Evolutionary conservation across 75 land plant genomes (phyloP).

Genomic region (Sequoiadendron giganteum): DNA sequence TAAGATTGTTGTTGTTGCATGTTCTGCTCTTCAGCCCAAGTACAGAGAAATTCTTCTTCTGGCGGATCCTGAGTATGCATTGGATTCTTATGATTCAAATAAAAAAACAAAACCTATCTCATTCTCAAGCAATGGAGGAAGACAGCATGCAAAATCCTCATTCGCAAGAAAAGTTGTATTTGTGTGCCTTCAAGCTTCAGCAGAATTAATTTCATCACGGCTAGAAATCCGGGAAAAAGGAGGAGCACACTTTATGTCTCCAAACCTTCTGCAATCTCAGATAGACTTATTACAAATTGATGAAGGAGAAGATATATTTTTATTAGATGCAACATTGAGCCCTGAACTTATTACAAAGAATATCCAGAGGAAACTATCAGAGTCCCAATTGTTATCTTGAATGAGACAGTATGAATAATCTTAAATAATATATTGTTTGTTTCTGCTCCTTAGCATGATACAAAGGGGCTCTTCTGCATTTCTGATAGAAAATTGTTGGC

Average conservation of each 20-base stretch:
- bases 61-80: conserved; percentile 52
- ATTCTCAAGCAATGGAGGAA: background rate
- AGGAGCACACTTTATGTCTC: conserved; percentile 85
- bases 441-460: background rate
- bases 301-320: conserved; percentile 48
- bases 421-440: background rate
- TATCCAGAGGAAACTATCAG: conserved; percentile 19
- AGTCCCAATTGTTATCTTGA: background rate
- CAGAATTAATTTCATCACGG: conserved; percentile 48
- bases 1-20: conserved; percentile 53
- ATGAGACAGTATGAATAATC: background rate
- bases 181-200: conserved; percentile 50
- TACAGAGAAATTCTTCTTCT: conserved; percentile 75
- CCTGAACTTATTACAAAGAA: conserved; percentile 43
- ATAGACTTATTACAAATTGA: conserved; percentile 65
- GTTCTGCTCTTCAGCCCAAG: conserved; percentile 71
- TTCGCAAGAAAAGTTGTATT: conserved; percentile 42
- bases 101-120: conserved; percentile 3
- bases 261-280: conserved; percentile 64
- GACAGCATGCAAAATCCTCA: background rate
- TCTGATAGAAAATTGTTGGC: background rate
- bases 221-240: conserved; percentile 45
- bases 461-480: background rate
- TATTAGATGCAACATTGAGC: conserved; percentile 51
- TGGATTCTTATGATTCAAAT: background rate